Evolutionary conservation across 83 land plant genomes (phyloP), one percentile per base, ranked within the genome.

Genomic region (Isoetes engelmannii): DNA sequence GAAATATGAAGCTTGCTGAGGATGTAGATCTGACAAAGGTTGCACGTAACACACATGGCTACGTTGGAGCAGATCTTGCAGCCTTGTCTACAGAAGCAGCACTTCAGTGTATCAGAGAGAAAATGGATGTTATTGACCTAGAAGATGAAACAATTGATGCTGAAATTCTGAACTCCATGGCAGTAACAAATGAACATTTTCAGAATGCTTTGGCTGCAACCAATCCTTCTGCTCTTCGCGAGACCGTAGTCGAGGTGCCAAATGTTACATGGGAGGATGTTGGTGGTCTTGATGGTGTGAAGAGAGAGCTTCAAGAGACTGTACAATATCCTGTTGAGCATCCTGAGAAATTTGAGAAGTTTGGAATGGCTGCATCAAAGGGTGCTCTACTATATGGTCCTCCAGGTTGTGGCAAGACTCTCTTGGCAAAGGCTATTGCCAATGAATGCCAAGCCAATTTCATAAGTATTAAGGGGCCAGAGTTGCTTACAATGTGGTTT

Each of bases 151-250:
- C 69, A 12, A 51, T 51, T 51, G 69, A 67, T 67, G 69, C 50
- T 48, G 69, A 67, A 49, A n/a, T 67, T 8, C 60, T 67, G 63
- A 67, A 67, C 19, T 67, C 69, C 18, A 67, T 67, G 69, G 10
- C 60, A 4, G 60, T 67, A 8, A 48, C 69, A 47, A 67, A 67
- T 67, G 69, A 48, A 28, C 69, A 67, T 4, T 67, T 67, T 4
- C 0, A 49, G 5, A 49, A 51, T 10, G 69, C 69, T 47, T 47
- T 67, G 7, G 4, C 55, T 8, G 69, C 47, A 3, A 67, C 54
- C 73, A 86, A 86, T 58, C 89, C 89, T 18, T 86, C 89, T 47
- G 86, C 89, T 37, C 77, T 86, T 4, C 89, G 86, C 50, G 89
- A 86, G 65, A 86, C 89, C 3, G 86, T 85, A 21, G 86, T 83